Base-by-base conservation (phyloP, 1,139 yeast genomes). In the Kluyveromyces sp. region DNA sequence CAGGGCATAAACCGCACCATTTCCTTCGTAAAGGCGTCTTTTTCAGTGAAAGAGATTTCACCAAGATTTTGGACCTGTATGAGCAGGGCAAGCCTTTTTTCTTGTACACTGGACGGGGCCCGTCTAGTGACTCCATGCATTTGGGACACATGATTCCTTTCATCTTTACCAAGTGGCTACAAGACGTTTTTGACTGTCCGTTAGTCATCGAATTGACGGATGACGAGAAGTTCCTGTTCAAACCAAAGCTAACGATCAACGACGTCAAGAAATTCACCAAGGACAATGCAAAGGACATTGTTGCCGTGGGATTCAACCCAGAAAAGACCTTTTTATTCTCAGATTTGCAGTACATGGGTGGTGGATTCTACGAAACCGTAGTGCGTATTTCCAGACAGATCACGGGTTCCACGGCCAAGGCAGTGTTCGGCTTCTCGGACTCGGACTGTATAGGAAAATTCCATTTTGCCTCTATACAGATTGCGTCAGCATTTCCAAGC, bases 131-230 rank as follows among this genome's bases (percentile, higher is more conserved):
- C 55, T 83, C 94, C 19, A 83, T 94, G 87, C 99, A 94, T 64
- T 73, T 94, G 69, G 99, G 98, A 39, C 99, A 94, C 65, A 82
- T 92, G 89, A 76, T 89, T 49, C 99, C 99, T 11, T 94, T 94
- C 61, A 66, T 84, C 33, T 94, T 94, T 71, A 92, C 98, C 47
- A 88, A 88, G 66, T 94, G 98, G 98, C 74, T 94, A 57, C 99
- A 94, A 67, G 96, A 89, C 41, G 98, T 89, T 3, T 92, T 94
- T 64, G 97, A 92, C 61, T 96, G 78, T 45, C 97, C 98, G n/a
- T 73, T 94, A 52, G 94, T 94, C 35, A 80, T 94, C 54, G 96
- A 92, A 66, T 73, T 94, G 68, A 94, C 98, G 2, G 99, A 94
- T 64, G 99, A 94, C 63, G 99, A 94, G 67, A 94, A 94, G 70